Base-by-base conservation (phyloP, 352 stramenopile species). In the Phytophthora pseudosyringae region DNA sequence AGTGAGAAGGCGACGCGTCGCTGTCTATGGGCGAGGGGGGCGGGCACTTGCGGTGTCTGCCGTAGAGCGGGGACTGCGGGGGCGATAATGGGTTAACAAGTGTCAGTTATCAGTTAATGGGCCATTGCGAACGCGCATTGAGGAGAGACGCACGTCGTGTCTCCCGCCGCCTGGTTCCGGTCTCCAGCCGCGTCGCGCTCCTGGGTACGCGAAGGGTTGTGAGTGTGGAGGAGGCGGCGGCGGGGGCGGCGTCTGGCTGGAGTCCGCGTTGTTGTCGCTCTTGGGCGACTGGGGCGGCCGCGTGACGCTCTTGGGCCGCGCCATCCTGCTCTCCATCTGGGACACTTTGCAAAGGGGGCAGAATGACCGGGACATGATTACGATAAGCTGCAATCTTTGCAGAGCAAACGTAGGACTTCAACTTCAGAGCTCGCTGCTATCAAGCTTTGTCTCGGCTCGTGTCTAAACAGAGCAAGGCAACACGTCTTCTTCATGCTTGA, bases 81-180 rank as follows among this genome's bases (percentile, higher is more conserved):
- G n/a, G n/a, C n/a, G n/a, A n/a, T n/a, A n/a, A n/a, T n/a, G n/a
- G n/a, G n/a, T n/a, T 32, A 40, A 40, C 39, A 31, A 21, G n/a
- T n/a, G n/a, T 41, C 18, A 48, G 8, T 18, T 16, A 49, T 48
- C 38, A 59, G 51, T 50, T 49, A 28, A 10, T 36, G 11, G 29
- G 29, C 35, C 10, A 55, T 18, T 29, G 9, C 12, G 18, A 25
- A 36, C 11, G 43, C 2, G 18, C 16, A 45, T 6, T 45, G 12
- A 8, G n/a, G n/a, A n/a, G 40, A 56, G 3, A 54, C 69, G 29
- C 47, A 77, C 64, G 40, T 77, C 46, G 31, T 74, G 67, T 51
- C 58, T 56, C 15, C 51, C 35, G 32, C 32, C 47, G 16, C 47
- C 48, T 47, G 38, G 41, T 26, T 57, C 55, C 13, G 54, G 48